Base-by-base conservation (phyloP, 495 filamentous ascomycete genomes). In the Penicillium waksmanii region DNA sequence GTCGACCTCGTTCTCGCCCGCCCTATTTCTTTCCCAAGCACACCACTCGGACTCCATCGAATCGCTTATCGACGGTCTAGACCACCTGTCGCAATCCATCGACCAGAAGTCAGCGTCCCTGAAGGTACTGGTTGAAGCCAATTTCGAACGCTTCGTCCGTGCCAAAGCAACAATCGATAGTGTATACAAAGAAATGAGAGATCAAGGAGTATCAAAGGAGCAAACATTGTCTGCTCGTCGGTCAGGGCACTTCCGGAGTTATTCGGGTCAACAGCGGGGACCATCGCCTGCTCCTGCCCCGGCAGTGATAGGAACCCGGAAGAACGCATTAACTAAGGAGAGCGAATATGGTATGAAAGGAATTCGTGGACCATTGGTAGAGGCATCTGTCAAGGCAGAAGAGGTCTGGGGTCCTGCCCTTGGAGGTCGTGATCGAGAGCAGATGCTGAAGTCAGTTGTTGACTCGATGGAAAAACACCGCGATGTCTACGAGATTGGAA, bases 121-220 rank as follows among this genome's bases (percentile, higher is more conserved):
- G 36, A 98, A 98, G 71, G 89, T 96, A 2, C 82, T 98, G 3
- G 95, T 98, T 23, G 95, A 98, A 73, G 91, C 89, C 31, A 98
- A 98, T 67, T 98, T 98, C 66, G 96, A 98, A 75, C 88, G 93
- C 34, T 98, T 98, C 73, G 94, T 98, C 34, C 86, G 89, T 11
- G 95, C 96, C 7, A 98, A 98, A 70, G 89, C 92, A 3, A 97
- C 93, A 7, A 98, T 98, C 61, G 95, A 98, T 75, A 93, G 93
- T 77, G 95, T 98, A 38, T 98, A 98, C 73, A 93, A 85, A 36
- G 96, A 98, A 74, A 98, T 98, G 95, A 92, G 93, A 52, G 92
- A 90, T 53, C 89, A 92, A 65, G 92, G 91, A 3, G 81, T 75
- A 7, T 85, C 89, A 34, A 81, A 83, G n/a, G 80, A 83, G n/a